Evolutionary conservation across 805 yeast genomes (phyloP).

Genomic region (Grigorovia jiainica): DNA sequence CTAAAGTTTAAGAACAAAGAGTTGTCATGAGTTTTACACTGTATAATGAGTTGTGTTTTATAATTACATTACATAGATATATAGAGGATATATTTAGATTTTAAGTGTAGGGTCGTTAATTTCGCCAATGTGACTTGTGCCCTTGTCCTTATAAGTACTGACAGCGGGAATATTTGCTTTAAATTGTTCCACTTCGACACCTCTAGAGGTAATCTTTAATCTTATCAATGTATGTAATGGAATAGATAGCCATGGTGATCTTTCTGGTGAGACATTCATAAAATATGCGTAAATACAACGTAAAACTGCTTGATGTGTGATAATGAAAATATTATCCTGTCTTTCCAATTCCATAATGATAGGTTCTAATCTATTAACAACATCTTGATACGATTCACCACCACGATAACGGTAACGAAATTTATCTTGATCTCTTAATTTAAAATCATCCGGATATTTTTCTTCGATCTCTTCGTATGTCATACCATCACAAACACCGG

Average conservation of each 20-base stretch:
- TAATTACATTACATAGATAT: too few species aligned
- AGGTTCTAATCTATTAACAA: conserved; percentile 90
- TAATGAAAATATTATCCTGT: conserved; percentile 89
- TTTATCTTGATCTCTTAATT: conserved; percentile 90
- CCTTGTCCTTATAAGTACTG: conserved; percentile 90
- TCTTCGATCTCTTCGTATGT: conserved; percentile 88
- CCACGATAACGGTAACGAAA: conserved; percentile 94
- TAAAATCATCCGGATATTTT: conserved; percentile 86
- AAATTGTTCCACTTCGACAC: conserved; percentile 77
- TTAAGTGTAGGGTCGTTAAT: conserved; percentile 6
- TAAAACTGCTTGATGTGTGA: conserved; percentile 95
- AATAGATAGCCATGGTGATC: conserved; percentile 97
- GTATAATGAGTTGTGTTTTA: too few species aligned
- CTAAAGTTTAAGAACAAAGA: too few species aligned
- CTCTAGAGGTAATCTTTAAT: conserved; percentile 90
- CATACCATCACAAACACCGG: conserved; percentile 95
- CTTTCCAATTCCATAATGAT: conserved; percentile 97
- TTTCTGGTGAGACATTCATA: conserved; percentile 97
- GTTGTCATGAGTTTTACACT: too few species aligned
- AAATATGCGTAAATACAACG: conserved; percentile 95
- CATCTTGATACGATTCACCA: conserved; percentile 94
- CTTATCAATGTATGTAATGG: conserved; percentile 93
- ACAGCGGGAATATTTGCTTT: conserved; percentile 98
- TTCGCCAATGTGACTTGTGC: conserved; percentile 50
- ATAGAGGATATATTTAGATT: neutral